Conservation (phyloP, 805 yeast genomes). For the Kluyveromyces nonfermentans region DNA sequence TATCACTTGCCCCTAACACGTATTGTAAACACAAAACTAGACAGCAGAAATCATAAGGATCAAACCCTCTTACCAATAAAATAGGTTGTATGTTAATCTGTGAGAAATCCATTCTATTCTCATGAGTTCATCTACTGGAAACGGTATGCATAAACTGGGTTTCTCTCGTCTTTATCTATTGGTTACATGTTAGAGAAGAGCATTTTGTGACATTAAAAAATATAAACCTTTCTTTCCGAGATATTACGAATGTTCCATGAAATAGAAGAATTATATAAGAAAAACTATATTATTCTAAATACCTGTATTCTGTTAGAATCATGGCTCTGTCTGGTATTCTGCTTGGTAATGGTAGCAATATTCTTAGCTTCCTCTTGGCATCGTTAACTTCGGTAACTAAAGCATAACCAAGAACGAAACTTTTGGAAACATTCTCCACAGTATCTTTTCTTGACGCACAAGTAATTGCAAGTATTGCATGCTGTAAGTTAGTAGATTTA, state of each 20-base stretch:
- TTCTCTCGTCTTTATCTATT: no score
- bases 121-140: no score
- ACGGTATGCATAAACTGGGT: no score
- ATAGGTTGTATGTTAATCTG: background rate
- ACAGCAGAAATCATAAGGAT: slow-evolving; percentile 2
- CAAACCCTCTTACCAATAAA: background rate
- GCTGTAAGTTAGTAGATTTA: slow-evolving; percentile 50
- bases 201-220: background rate
- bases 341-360: slow-evolving; percentile 84
- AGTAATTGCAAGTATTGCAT: slow-evolving; percentile 61
- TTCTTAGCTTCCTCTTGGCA: slow-evolving; percentile 51
- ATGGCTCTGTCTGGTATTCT: slow-evolving; percentile 66
- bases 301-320: slow-evolving; percentile 69
- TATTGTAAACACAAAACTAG: background rate
- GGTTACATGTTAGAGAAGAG: no score
- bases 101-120: no score
- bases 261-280: no score
- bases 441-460: slow-evolving; percentile 41
- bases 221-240: background rate
- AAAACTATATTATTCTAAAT: slow-evolving; percentile 54
- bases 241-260: no score
- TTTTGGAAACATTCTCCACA: slow-evolving; percentile 38
- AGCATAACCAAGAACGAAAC: slow-evolving; percentile 71
- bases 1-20: background rate
- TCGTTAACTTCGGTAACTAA: slow-evolving; percentile 68